Base-by-base conservation (phyloP, 352 stramenopile species). In the Globisporangium canariense region DNA sequence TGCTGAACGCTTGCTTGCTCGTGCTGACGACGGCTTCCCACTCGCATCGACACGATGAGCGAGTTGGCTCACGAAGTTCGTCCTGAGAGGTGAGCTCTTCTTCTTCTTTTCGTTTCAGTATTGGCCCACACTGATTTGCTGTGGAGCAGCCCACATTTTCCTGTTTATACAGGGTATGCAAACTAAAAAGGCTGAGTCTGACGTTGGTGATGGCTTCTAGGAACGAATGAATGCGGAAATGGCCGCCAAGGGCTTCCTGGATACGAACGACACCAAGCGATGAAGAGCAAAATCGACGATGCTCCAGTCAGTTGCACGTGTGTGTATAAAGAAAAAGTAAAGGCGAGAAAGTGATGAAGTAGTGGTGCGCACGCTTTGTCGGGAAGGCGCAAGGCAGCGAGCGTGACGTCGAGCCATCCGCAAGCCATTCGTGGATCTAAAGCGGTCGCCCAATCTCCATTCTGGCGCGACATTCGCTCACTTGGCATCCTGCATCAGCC, bases 21-120 rank as follows among this genome's bases (percentile, higher is more conserved):
- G 45, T 60, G 34, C 28, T 58, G 32, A 58, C 47, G 50, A 58
- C 30, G 51, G 45, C 51, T 32, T 58, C 51, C 43, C 51, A 32
- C 51, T 58, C 34, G 9, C 51, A 58, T 43, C 30, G 30, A 45
- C 51, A 43, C 43, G 32, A 14, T 16, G 20, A 58, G 25, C 25
- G 1, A 28, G 30, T 50, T 60, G 34, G n/a, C 20, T 51, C 20
- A 36, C 54, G 36, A 60, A 30, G 6, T 41, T 11, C 32, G 18
- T n/a, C 11, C 47, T 54, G 32, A 8, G 3, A 30, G n/a, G 16
- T 25, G 46, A 30, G 20, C n/a, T 1, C 16, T 56, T 43, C 25
- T 22, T 55, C 51, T 28, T 57, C 30, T 8, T 51, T 58, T 57
- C 30, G n/a, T 51, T 58, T 58, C 30, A 58, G 7, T 58, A 28